Conservation (phyloP, 257 asterid genomes). For the Craterostigma plantagineum region DNA sequence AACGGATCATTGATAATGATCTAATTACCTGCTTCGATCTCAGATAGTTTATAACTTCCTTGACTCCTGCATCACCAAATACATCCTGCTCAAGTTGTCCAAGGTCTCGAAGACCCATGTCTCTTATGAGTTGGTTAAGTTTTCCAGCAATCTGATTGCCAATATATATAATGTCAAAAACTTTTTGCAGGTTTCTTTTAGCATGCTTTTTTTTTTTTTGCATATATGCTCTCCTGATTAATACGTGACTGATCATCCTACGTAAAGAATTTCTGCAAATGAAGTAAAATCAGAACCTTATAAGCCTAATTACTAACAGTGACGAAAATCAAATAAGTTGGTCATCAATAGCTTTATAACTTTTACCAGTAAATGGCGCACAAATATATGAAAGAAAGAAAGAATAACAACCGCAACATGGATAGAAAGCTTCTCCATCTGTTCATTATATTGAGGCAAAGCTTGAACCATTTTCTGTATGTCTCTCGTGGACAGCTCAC, state of each 20-base stretch:
- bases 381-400: slow-evolving; percentile 7
- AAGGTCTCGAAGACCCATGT: slow-evolving; percentile 60
- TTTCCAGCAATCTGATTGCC: slow-evolving; percentile 81
- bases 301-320: too few species aligned
- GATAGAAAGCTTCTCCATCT: slow-evolving; percentile 75
- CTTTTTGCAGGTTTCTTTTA: too few species aligned
- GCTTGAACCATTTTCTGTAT: slow-evolving; percentile 97
- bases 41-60: slow-evolving; percentile 67
- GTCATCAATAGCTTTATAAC: too few species aligned
- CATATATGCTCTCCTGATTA: too few species aligned
- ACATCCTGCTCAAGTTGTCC: slow-evolving; percentile 99
- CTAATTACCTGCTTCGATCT: slow-evolving; percentile 46
- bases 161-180: too few species aligned
- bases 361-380: too few species aligned
- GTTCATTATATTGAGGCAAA: slow-evolving; percentile 85
- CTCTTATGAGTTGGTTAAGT: slow-evolving; percentile 50
- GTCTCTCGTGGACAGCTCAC: slow-evolving; percentile 85
- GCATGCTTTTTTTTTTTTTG: too few species aligned
- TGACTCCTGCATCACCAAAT: slow-evolving; percentile 97
- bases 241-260: too few species aligned
- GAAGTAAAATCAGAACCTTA: too few species aligned
- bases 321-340: too few species aligned
- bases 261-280: too few species aligned
- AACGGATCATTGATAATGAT: not conserved
- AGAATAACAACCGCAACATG: slow-evolving; percentile 71